Evolutionary conservation across 768 basidiomycete genomes (phyloP), one percentile per base, ranked within the genome.

Genomic region (Mycena chlorophos): DNA sequence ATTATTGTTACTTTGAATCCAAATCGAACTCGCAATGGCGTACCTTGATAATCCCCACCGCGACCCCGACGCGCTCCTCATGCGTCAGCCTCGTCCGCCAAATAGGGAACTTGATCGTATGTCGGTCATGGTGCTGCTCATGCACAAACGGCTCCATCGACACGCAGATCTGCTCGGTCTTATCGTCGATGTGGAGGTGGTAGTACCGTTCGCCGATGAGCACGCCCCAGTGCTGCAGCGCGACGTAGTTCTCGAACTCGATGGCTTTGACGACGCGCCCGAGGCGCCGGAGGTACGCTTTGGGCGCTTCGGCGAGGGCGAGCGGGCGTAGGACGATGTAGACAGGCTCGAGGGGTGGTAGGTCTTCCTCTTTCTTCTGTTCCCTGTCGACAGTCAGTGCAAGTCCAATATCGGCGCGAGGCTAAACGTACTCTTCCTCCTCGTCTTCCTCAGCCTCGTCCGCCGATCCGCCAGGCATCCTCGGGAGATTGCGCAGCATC

Each of bases 171-270:
- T 45, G 30, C 31, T 57, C 3, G 23, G 50, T 57, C 40, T 30
- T 17, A 34, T 61, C 60, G 25, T 61, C 56, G 38, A 53, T 61
- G 37, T 61, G 60, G n/a, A 61, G 27, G 56, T 61, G 60, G 40
- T 61, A 61, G 49, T 61, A 61, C 28, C 31, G 45, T 13, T 57
- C 48, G n/a, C 56, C 60, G 39, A 61, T 50, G 38, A 61, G 60
- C 31, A 61, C 60, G 38, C 60, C 60, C 60, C 60, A 61, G 28
- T 61, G 60, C 46, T 61, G 60, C 17, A 61, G 45, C 38, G 56
- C 38, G 19, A 61, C 52, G 29, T 61, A 61, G 52, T 61, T 49
- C 40, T 61, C 60, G 16, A 54, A 61, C 29, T 61, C 56, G 34
- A 61, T 14, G 34, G 43, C 60, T 34, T 61, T 61, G 31, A 61